These are phyloP conservation scores for Vitis hybrid DNA, from an alignment of 177 flowering plant genomes.

Conservation along the genomic window DNA sequence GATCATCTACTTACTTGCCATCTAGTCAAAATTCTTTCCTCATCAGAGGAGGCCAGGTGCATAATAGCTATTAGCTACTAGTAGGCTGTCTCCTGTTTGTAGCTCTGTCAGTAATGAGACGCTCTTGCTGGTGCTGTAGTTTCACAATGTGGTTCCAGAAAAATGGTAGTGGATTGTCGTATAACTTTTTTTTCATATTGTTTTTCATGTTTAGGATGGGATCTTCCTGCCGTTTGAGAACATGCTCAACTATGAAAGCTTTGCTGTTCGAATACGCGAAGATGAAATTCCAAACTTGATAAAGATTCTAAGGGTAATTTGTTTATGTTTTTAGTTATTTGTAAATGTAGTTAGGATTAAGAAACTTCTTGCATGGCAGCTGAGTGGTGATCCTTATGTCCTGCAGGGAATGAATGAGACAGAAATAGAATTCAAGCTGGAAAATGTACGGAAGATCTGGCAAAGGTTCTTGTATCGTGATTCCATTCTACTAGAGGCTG, in stretches of 20 bases:
- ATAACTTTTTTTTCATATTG: not conserved
- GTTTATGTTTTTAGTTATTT: slow-evolving; percentile 2
- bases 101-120: too few relatives aligned
- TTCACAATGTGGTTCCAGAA: too few relatives aligned
- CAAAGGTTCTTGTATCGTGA: slow-evolving; percentile 89
- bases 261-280: slow-evolving; percentile 82
- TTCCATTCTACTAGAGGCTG: slow-evolving; percentile 84
- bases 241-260: slow-evolving; percentile 85
- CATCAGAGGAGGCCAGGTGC: too few relatives aligned
- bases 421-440: slow-evolving; percentile 71
- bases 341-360: not conserved
- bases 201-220: slow-evolving; percentile 66
- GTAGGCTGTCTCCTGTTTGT: too few relatives aligned
- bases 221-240: slow-evolving; percentile 92
- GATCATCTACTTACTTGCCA: too few relatives aligned
- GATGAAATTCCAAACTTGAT: slow-evolving; percentile 88
- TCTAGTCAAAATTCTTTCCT: too few relatives aligned
- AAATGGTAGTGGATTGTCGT: too few relatives aligned
- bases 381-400: not conserved
- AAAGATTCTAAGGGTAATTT: slow-evolving; percentile 74
- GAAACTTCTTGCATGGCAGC: not conserved
- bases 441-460: slow-evolving; percentile 81
- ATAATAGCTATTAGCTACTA: too few relatives aligned
- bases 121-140: too few relatives aligned
- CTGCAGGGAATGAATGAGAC: slow-evolving; percentile 71